Evolutionary conservation across 257 asterid species (phyloP), one percentile per base, ranked within the genome.

Genomic region (Primulina huaijiensis): DNA sequence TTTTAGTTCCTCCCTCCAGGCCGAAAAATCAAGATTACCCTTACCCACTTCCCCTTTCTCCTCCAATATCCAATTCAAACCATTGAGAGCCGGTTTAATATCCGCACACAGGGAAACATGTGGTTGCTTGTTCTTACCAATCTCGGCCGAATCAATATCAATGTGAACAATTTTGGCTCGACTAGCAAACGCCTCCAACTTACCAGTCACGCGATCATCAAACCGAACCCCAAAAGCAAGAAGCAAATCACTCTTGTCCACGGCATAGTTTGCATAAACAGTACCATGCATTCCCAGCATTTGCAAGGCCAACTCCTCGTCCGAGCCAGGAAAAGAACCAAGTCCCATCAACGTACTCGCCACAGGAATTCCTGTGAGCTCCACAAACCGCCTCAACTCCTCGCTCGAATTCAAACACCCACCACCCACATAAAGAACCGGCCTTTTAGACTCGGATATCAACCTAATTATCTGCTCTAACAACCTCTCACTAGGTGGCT

Each of bases 211-310:
- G 34, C 94, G 88, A 16, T 92, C 96, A 38, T 92, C 97, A 61
- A 89, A 89, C 78, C 97, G 78, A 35, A 87, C 96, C 7, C 97
- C 96, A 79, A 92, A 87, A 0, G 94, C 96, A n/a, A 92, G 84
- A 25, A 87, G 71, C 84, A 89, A 73, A 76, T 92, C 96, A 66
- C 96, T 84, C 78, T 79, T 87, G 59, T 92, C 93, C 56, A 92
- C 92, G 0, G 92, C 78, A 50, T 89, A 89, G 53, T 87, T 89
- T 0, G 97, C 96, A 65, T 86, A 86, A 7, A 89, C 94, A 10
- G 97, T 89, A 31, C 96, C 96, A 64, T 89, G 97, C 97, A 92
- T 92, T 69, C 97, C 97, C 66, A 89, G 79, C 96, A 92, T 92
- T 71, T 83, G 94, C 72, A 92, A 61, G 0, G 90, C 81, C n/a